phyloP scores from a whole-genome alignment of 2,329 filamentous ascomycete genomes.

The Venturia carpophila region DNA sequence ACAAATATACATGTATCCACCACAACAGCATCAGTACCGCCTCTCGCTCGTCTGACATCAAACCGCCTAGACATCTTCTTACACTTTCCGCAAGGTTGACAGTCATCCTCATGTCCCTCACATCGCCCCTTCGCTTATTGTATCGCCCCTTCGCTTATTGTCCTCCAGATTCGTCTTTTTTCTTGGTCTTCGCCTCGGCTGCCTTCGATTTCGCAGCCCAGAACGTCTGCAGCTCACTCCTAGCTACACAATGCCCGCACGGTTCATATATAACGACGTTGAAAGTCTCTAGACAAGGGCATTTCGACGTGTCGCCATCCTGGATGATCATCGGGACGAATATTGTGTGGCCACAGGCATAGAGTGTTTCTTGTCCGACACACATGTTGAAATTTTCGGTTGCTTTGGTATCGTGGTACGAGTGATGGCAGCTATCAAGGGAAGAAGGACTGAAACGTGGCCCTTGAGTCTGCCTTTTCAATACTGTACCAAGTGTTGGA shows the following conservation, averaged over 20 bases:
- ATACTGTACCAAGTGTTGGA: not conserved
- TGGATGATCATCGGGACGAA: not conserved
- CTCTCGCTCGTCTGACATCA: too few species aligned
- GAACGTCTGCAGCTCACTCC: not conserved
- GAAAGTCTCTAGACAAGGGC: not conserved
- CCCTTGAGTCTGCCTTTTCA: not conserved
- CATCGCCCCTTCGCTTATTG: too few species aligned
- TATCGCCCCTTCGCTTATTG: too few species aligned
- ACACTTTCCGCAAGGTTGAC: not conserved
- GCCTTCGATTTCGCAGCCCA: not conserved
- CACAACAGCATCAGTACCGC: too few species aligned
- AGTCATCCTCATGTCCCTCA: not conserved
- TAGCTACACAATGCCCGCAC: not conserved
- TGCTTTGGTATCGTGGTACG: not conserved
- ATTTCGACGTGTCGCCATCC: not conserved
- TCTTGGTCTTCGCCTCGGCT: not conserved
- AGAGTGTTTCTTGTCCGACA: not conserved
- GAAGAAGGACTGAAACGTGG: too few species aligned
- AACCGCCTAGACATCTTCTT: too few species aligned
- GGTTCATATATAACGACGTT: too few species aligned
- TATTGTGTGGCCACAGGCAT: not conserved
- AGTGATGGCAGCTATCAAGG: not conserved
- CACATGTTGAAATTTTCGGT: not conserved
- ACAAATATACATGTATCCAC: too few species aligned
- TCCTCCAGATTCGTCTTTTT: not conserved